Conservation (phyloP, 192 early-diverging fungal species). For the Coemansia sp. region DNA sequence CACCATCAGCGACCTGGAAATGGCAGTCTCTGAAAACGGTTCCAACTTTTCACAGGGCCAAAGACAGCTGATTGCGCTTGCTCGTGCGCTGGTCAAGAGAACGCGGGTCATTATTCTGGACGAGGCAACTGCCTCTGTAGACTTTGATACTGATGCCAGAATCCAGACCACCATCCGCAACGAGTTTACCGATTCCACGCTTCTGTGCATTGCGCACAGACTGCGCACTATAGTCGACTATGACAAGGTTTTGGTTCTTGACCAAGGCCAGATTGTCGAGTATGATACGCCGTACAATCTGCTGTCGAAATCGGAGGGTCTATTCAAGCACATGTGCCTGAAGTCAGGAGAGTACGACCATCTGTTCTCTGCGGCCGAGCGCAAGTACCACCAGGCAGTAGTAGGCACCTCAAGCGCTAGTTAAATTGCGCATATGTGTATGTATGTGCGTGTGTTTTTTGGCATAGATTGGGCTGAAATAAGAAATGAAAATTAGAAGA, state of each 20-base stretch:
- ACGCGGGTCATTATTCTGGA: conserved; percentile 71
- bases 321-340: conserved; percentile 74
- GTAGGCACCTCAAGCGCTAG: not conserved
- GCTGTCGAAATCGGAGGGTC: conserved; percentile 47
- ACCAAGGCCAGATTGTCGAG: conserved; percentile 70
- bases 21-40: conserved; percentile 59
- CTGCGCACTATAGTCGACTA: conserved; percentile 73
- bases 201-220: conserved; percentile 75
- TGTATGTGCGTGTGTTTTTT: too few species aligned
- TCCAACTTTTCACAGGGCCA: conserved; percentile 82
- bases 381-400: conserved; percentile 35
- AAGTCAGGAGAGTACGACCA: conserved; percentile 79
- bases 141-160: conserved; percentile 76
- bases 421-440: not conserved
- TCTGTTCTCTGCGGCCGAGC: conserved; percentile 65
- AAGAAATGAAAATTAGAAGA: too few species aligned
- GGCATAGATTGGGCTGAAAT: too few species aligned
- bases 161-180: conserved; percentile 71
- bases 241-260: conserved; percentile 76
- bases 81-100: conserved; percentile 74
- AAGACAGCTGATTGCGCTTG: conserved; percentile 80
- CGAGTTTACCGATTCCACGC: conserved; percentile 62
- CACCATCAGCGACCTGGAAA: conserved; percentile 41
- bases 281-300: conserved; percentile 67
- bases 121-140: conserved; percentile 78